These are phyloP conservation scores for Saccharomycopsis sp. DNA, from an alignment of 805 yeast species.

Conservation along the genomic window DNA sequence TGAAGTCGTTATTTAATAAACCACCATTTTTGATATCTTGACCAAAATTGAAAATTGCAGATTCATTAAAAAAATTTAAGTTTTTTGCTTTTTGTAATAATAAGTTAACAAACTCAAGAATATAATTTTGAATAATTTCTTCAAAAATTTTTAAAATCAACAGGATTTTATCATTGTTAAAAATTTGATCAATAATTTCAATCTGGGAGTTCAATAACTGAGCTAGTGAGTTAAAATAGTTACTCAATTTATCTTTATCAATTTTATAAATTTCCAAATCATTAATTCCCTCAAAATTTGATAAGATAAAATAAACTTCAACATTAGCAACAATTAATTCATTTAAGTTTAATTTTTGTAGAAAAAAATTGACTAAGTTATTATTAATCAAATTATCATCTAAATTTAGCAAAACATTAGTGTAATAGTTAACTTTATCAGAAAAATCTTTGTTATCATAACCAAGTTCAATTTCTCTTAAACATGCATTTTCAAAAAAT, in stretches of 20 bases:
- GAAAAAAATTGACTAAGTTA: slow-evolving; percentile 30
- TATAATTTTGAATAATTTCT: slow-evolving; percentile 28
- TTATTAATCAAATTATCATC: slow-evolving; percentile 30
- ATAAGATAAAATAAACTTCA: slow-evolving; percentile 23
- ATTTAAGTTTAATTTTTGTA: slow-evolving; percentile 27
- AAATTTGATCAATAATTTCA: slow-evolving; percentile 28
- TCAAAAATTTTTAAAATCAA: slow-evolving; percentile 30
- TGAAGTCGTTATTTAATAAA: slow-evolving; percentile 5
- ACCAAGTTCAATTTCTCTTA: slow-evolving; percentile 56
- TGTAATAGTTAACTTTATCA: slow-evolving; percentile 26
- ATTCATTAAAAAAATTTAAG: slow-evolving; percentile 21
- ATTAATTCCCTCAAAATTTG: not conserved
- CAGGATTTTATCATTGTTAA: slow-evolving; percentile 27
- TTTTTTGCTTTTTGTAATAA: slow-evolving; percentile 20
- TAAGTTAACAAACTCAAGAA: slow-evolving; percentile 22
- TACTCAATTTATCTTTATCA: slow-evolving; percentile 20
- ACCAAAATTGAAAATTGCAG: slow-evolving; percentile 23
- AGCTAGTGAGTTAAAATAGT: slow-evolving; percentile 22
- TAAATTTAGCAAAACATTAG: slow-evolving; percentile 23
- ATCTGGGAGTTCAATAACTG: slow-evolving; percentile 28
- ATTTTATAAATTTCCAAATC: slow-evolving; percentile 18
- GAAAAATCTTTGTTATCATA: slow-evolving; percentile 37
- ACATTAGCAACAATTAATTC: slow-evolving; percentile 27
- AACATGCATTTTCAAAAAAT: slow-evolving; percentile 59
- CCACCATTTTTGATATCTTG: not conserved